Base-by-base conservation (phyloP, 2,329 filamentous ascomycete genomes). In the Zymoseptoria crescenta region DNA sequence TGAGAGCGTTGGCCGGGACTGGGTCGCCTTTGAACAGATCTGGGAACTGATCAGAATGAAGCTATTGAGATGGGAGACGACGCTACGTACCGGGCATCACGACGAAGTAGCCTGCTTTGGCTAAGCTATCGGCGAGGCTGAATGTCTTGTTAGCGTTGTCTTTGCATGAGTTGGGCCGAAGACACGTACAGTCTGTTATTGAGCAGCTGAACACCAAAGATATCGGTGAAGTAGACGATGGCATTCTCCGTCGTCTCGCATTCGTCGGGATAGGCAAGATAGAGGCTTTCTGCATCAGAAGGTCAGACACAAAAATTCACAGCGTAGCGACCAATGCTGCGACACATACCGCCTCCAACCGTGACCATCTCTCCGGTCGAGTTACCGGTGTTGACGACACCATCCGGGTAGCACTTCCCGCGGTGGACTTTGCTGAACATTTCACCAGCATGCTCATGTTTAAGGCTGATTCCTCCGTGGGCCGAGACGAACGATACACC, bases 21-120 rank as follows among this genome's bases (percentile, higher is more conserved):
- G 69, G 63, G 50, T 74, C 71, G 54, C 71, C 71, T 27, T 63
- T 64, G 66, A 74, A 74, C 27, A 73, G 62, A 53, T 74, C 72
- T 19, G 72, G 51, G 19, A n/a, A 7, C 6, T 6, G 49, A 51
- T 27, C 35, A 45, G 35, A 45, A n/a, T n/a, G 35, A 16, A 45
- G 35, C 35, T 4, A 7, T 45, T 4, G 10, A 2, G 3, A 16
- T 45, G 16, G 16, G 35, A 10, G 49, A 16, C n/a, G 8, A 8
- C 4, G 21, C 4, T 16, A 51, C 49, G 8, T 20, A 51, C 49
- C 49, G 9, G 49, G 72, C 57, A 72, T 62, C 7, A 73, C 64
- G 20, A 70, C 68, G 20, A 68, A 60, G 59, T 72, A 73, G 56
- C 67, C 66, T 8, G 70, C 67, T 27, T 63, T 60, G 27, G 72